A percentile compares a stretch with the other conserved stretches of the same genome.
These are phyloP conservation scores for Colletotrichum acutatum DNA, from an alignment of 2,329 filamentous ascomycete species.

Conservation along the genomic window DNA sequence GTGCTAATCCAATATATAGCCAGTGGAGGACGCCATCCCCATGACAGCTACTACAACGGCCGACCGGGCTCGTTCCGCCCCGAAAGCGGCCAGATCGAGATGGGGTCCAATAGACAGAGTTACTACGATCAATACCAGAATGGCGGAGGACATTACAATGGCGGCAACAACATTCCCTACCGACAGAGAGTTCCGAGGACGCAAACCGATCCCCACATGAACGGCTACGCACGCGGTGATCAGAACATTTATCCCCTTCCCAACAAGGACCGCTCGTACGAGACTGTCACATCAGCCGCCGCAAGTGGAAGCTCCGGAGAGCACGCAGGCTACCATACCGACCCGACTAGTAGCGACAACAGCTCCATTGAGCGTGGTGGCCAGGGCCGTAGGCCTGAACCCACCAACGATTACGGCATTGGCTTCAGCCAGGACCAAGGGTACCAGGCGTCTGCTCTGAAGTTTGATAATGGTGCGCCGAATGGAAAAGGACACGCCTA, in stretches of 20 bases:
- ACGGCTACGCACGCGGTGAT: slow-evolving; percentile 48
- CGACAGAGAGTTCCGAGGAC: slow-evolving; percentile 53
- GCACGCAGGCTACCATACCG: slow-evolving; percentile 82
- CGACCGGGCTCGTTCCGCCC: slow-evolving; percentile 54
- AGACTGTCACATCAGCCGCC: slow-evolving; percentile 84
- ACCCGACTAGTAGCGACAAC: slow-evolving; percentile 89
- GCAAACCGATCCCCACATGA: slow-evolving; percentile 59
- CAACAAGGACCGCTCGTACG: slow-evolving; percentile 82
- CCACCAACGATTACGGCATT: slow-evolving; percentile 74
- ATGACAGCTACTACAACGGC: slow-evolving; percentile 63
- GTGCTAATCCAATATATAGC: slow-evolving; percentile 40
- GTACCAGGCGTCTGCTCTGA: slow-evolving; percentile 51
- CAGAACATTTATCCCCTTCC: slow-evolving; percentile 63
- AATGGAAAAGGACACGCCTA: slow-evolving; percentile 2
- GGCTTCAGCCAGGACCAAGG: slow-evolving; percentile 58
- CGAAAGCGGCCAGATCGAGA: slow-evolving; percentile 55
- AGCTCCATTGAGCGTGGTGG: slow-evolving; percentile 85
- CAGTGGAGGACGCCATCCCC: slow-evolving; percentile 57
- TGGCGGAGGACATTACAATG: slow-evolving; percentile 43
- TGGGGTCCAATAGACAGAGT: slow-evolving; percentile 47
- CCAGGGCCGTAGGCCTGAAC: slow-evolving; percentile 63
- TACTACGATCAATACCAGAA: slow-evolving; percentile 54
- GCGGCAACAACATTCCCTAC: slow-evolving; percentile 39
- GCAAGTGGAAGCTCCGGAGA: slow-evolving; percentile 80
- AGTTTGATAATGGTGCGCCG: slow-evolving; percentile 42